Evolutionary conservation across 129 eudicot genomes (phyloP).

Genomic region (Lactuca sativa): DNA sequence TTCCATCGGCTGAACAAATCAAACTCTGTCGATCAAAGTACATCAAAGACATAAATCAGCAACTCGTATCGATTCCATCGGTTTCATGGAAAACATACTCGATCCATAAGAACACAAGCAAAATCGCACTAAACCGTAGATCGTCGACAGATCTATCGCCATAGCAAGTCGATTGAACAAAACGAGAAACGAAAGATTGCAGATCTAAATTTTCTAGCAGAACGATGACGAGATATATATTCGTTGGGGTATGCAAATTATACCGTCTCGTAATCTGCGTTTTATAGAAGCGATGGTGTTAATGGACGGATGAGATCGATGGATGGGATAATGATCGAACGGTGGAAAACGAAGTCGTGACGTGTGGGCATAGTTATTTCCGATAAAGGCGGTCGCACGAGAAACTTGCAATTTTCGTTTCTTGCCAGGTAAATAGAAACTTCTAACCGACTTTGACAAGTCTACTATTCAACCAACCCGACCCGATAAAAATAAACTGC

Average conservation of each 20-base stretch:
- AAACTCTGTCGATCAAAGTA: neutral
- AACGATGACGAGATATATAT: neutral
- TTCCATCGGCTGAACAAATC: neutral
- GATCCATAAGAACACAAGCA: neutral
- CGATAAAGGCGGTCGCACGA: constrained; percentile 26
- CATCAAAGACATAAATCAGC: neutral
- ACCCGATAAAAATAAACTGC: neutral
- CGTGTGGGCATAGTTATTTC: constrained; percentile 21
- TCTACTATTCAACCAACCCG: neutral
- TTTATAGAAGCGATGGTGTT: constrained; percentile 11
- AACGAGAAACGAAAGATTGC: neutral
- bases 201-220: constrained; percentile 5
- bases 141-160: constrained; percentile 11
- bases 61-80: constrained; percentile 3
- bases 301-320: constrained; percentile 25
- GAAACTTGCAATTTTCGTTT: constrained; percentile 12
- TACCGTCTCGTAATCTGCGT: neutral
- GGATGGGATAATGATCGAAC: neutral
- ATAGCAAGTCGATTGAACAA: neutral
- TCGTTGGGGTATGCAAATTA: neutral
- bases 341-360: constrained; percentile 15
- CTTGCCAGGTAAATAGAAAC: neutral
- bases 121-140: neutral
- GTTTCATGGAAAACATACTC: neutral
- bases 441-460: neutral